Evolutionary conservation across 129 eudicot genomes (phyloP).

Genomic region (Artemisia tridentata): DNA sequence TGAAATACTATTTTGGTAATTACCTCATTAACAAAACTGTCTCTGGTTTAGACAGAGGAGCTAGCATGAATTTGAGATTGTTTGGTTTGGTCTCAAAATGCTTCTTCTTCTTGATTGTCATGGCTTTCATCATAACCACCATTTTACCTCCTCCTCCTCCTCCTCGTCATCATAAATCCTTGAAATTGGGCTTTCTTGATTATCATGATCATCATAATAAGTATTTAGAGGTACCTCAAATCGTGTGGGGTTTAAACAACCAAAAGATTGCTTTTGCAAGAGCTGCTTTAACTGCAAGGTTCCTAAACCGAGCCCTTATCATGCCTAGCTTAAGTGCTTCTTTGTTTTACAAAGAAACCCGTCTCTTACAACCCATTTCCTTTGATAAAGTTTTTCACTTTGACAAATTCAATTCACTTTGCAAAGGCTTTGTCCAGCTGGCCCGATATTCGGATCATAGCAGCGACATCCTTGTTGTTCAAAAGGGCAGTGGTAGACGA

Average conservation of each 20-base stretch:
- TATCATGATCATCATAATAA: constrained; percentile 20
- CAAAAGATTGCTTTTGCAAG: constrained; percentile 96
- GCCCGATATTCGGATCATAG: constrained; percentile 51
- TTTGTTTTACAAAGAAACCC: constrained; percentile 81
- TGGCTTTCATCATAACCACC: constrained; percentile 45
- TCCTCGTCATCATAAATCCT: constrained; percentile 14
- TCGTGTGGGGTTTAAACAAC: constrained; percentile 94
- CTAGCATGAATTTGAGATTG: no score
- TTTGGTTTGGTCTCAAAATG: constrained; percentile 41
- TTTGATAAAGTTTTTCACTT: constrained; percentile 74
- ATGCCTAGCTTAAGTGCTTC: constrained; percentile 96
- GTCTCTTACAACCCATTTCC: constrained; percentile 61
- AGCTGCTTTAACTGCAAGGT: constrained; percentile 86
- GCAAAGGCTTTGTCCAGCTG: constrained; percentile 67
- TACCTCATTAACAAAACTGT: no score
- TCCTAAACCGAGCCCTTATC: constrained; percentile 72
- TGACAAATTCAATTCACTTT: constrained; percentile 55
- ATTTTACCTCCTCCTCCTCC: constrained; percentile 36
- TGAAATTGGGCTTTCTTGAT: not conserved
- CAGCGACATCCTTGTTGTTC: constrained; percentile 44
- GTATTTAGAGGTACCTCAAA: constrained; percentile 87
- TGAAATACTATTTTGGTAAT: no score
- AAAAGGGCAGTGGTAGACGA: constrained; percentile 85
- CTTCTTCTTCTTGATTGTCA: constrained; percentile 37
- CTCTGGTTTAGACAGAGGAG: no score